phyloP scores from a whole-genome alignment of 441 rosid species.

The Kokia cookei region DNA sequence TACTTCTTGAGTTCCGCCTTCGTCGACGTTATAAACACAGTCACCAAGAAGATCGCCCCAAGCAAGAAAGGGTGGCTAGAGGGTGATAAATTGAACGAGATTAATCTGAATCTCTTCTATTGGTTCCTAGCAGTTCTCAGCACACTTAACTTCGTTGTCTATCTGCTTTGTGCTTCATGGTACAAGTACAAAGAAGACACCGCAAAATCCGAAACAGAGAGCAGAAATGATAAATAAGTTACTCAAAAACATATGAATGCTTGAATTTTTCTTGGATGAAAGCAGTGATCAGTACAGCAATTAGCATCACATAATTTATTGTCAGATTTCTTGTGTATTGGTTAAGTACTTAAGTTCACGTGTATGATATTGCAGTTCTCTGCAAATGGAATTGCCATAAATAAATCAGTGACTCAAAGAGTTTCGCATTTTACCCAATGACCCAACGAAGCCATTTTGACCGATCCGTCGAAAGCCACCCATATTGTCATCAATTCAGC shows the following conservation, averaged over 20 bases:
- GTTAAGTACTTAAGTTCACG: background rate
- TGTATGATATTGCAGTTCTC: too few species aligned
- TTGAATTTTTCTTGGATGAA: background rate
- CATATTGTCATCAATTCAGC: too few species aligned
- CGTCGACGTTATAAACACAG: conserved; percentile 2
- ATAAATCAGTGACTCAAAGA: too few species aligned
- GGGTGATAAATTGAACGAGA: conserved; percentile 1
- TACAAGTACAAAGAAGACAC: conserved; percentile 13
- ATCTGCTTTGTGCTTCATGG: conserved; percentile 16
- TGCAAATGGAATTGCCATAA: too few species aligned
- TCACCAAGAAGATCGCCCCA: conserved; percentile 10
- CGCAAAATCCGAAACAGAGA: background rate
- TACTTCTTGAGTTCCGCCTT: conserved; percentile 12
- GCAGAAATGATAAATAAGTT: background rate
- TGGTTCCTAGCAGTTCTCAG: conserved; percentile 14
- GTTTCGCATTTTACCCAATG: too few species aligned
- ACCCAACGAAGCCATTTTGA: too few species aligned
- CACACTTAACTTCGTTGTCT: background rate
- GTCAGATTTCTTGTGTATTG: background rate
- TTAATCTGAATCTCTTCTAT: conserved; percentile 4
- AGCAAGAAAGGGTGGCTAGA: conserved; percentile 17
- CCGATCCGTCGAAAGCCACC: too few species aligned
- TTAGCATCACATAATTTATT: background rate
- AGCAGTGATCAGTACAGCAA: background rate
- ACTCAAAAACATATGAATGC: background rate